Conservation (phyloP, 2,329 filamentous ascomycete species). For the Blastomyces emzantsi region DNA sequence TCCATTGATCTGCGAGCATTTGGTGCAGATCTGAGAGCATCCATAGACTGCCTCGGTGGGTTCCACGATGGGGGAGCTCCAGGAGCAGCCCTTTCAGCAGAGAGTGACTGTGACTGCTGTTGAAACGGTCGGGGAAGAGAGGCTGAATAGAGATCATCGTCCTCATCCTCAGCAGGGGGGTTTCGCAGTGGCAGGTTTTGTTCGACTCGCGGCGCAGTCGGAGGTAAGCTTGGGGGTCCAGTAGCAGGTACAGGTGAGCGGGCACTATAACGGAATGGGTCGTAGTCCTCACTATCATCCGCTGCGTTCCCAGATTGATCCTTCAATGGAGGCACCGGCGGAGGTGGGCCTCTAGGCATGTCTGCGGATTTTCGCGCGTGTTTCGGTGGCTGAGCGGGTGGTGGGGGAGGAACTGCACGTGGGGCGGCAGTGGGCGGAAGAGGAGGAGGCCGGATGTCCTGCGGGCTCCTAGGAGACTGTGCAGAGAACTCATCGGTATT, state of each 20-base stretch:
- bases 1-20: constrained; percentile 61
- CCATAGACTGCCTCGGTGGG: constrained; percentile 52
- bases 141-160: constrained; percentile 41
- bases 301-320: constrained; percentile 43
- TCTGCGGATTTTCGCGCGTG: constrained; percentile 58
- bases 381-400: constrained; percentile 52
- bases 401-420: constrained; percentile 54
- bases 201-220: constrained; percentile 19
- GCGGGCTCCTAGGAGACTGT: constrained; percentile 38
- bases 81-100: constrained; percentile 39
- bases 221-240: not conserved
- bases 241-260: constrained; percentile 17
- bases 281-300: constrained; percentile 45
- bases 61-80: constrained; percentile 39
- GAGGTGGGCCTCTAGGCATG: constrained; percentile 59
- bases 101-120: constrained; percentile 18
- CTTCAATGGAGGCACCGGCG: constrained; percentile 47
- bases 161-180: constrained; percentile 27
- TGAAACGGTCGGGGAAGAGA: constrained; percentile 33
- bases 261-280: constrained; percentile 44
- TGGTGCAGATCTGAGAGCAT: constrained; percentile 48
- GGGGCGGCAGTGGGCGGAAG: constrained; percentile 49
- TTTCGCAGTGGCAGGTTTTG: constrained; percentile 21
- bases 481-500: constrained; percentile 46
- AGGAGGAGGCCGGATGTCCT: constrained; percentile 37